Percentiles rank a stretch among this genome's conserved stretches.
Evolutionary conservation across 805 yeast species (phyloP).

Genomic region (baker's yeast (Saccharomyces cerevisiae)): DNA sequence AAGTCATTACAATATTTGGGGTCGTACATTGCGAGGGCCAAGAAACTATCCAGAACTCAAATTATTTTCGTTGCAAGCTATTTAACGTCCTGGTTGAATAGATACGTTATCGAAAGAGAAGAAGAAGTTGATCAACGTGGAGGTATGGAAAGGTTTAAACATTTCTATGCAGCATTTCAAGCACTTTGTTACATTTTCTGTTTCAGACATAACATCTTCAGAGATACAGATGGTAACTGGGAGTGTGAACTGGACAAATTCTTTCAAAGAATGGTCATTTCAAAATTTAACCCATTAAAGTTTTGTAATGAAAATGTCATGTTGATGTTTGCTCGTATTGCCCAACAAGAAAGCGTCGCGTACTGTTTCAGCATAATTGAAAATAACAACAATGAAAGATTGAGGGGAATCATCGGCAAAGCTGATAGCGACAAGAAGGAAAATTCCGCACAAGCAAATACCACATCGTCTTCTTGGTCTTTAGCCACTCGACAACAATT

Average conservation of each 20-base stretch:
- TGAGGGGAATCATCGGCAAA: slow-evolving; percentile 36
- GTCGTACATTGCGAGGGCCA: slow-evolving; percentile 83
- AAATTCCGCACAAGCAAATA: slow-evolving; percentile 7
- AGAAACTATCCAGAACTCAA: slow-evolving; percentile 60
- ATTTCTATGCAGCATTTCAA: slow-evolving; percentile 86
- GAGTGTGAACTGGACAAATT: slow-evolving; percentile 75
- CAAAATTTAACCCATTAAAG: slow-evolving; percentile 88
- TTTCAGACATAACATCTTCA: slow-evolving; percentile 63
- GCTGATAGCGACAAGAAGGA: slow-evolving; percentile 16
- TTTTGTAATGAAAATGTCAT: slow-evolving; percentile 92
- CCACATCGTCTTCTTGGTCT: slow-evolving; percentile 30
- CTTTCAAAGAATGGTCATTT: slow-evolving; percentile 74
- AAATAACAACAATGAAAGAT: slow-evolving; percentile 56
- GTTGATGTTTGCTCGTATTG: slow-evolving; percentile 83
- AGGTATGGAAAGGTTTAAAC: slow-evolving; percentile 86
- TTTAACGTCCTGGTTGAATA: slow-evolving; percentile 73
- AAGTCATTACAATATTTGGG: slow-evolving; percentile 89
- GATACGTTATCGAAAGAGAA: slow-evolving; percentile 78
- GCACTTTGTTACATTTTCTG: slow-evolving; percentile 87
- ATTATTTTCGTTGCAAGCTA: slow-evolving; percentile 75
- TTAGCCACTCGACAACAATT: slow-evolving; percentile 68
- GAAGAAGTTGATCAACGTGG: slow-evolving; percentile 57
- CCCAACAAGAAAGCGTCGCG: slow-evolving; percentile 82
- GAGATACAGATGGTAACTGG: slow-evolving; percentile 46
- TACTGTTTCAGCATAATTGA: slow-evolving; percentile 92